Conservation (phyloP, 2,329 filamentous ascomycete species). For the Hypoxylon sp. region DNA sequence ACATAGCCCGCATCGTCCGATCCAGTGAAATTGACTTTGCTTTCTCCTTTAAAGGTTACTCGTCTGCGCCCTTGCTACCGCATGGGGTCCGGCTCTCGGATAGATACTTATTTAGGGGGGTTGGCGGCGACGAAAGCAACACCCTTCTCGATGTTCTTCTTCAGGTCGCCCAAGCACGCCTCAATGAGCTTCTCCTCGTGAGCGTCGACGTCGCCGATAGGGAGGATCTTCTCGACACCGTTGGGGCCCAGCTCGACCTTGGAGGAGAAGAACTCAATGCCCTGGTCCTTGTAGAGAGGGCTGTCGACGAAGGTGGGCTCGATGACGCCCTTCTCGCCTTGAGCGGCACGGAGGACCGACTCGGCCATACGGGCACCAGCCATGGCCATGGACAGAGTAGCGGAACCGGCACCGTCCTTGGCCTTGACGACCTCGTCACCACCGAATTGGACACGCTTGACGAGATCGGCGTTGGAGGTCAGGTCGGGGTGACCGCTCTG, state of each 20-base stretch:
- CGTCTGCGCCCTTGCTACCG: slow-evolving; percentile 8
- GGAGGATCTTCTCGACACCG: slow-evolving; percentile 93
- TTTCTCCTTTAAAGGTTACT: slow-evolving; percentile 21
- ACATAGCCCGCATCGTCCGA: slow-evolving; percentile 37
- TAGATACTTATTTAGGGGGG: slow-evolving; percentile 66
- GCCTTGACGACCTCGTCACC: slow-evolving; percentile 99
- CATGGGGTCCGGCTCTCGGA: slow-evolving; percentile 21
- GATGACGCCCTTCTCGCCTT: slow-evolving; percentile 93
- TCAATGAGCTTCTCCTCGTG: slow-evolving; percentile 92
- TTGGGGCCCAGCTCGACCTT: slow-evolving; percentile 95
- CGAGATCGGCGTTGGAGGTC: slow-evolving; percentile 79
- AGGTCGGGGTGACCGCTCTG: slow-evolving; percentile 91
- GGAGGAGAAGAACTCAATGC: slow-evolving; percentile 96
- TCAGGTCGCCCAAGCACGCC: slow-evolving; percentile 83
- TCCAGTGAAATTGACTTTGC: slow-evolving; percentile 14
- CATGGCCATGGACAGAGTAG: slow-evolving; percentile 99
- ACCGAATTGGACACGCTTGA: slow-evolving; percentile 97
- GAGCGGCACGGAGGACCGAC: slow-evolving; percentile 89
- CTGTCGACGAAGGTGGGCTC: slow-evolving; percentile 98
- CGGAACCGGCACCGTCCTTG: slow-evolving; percentile 97
- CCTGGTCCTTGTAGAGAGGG: slow-evolving; percentile 98
- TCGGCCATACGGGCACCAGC: slow-evolving; percentile 88
- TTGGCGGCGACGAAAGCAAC: slow-evolving; percentile 69
- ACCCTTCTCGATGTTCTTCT: slow-evolving; percentile 97
- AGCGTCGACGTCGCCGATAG: slow-evolving; percentile 84